A percentile compares a stretch with the other conserved stretches of the same genome.
phyloP scores from a whole-genome alignment of 345 rosid species.

The Gossypium turneri region DNA sequence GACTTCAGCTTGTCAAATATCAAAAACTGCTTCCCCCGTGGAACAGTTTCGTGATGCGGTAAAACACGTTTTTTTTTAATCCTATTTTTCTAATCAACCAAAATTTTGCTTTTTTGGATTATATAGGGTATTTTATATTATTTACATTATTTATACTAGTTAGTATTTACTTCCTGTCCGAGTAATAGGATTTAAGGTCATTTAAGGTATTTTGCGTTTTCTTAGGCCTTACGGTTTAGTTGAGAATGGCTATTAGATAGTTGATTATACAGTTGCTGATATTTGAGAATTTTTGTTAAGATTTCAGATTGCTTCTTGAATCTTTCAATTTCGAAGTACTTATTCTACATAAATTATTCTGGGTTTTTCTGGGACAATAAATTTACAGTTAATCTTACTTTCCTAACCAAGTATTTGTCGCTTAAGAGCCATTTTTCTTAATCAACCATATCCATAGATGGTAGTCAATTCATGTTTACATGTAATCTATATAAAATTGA shows the following conservation, averaged over 20 bases:
- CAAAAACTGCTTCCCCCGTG: slow-evolving; percentile 61
- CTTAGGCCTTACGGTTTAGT: neutral
- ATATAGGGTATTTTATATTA: neutral
- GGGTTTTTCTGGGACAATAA: neutral
- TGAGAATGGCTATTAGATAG: neutral
- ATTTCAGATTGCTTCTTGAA: neutral
- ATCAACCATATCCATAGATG: neutral
- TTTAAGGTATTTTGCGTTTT: neutral
- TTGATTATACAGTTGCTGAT: neutral
- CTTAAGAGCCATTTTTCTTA: neutral
- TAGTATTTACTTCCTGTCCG: neutral
- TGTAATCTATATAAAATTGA: neutral
- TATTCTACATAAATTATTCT: neutral
- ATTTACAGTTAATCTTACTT: neutral
- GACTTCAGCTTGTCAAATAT: slow-evolving; percentile 61
- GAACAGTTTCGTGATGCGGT: slow-evolving; percentile 57
- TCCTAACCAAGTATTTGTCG: neutral
- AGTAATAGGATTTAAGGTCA: neutral
- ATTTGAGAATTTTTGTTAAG: neutral
- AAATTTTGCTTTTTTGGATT: neutral
- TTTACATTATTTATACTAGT: neutral
- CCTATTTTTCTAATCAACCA: neutral
- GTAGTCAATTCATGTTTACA: neutral
- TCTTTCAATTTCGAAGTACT: neutral
- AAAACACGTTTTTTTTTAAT: neutral